Conservation (phyloP, 257 asterid genomes). For the Penstemon davidsonii region DNA sequence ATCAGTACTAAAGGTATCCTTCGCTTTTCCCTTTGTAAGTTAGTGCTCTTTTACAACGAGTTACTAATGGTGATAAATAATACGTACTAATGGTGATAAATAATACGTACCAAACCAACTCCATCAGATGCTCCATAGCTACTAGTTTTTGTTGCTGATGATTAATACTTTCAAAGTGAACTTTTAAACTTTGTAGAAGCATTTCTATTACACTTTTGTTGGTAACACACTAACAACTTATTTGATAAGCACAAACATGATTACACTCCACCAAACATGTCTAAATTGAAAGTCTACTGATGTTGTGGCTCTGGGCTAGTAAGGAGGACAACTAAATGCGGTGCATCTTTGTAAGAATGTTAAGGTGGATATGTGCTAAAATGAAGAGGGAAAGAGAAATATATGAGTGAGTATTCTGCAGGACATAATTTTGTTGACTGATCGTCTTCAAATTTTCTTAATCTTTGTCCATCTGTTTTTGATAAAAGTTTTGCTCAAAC, state of each 20-base stretch:
- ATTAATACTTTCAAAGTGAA: not conserved
- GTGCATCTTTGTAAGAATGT: not conserved
- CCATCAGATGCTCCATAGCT: slow-evolving; percentile 6
- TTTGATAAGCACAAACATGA: not conserved
- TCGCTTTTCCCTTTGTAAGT: slow-evolving; percentile 11
- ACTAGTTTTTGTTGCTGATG: not conserved
- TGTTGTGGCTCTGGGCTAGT: not conserved
- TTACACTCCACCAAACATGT: no score
- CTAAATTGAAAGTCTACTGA: not conserved
- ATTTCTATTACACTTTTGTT: not conserved
- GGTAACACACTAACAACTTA: not conserved
- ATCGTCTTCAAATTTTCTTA: no score
- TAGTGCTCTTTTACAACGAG: slow-evolving; percentile 1
- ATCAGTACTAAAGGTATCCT: slow-evolving; percentile 84
- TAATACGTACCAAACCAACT: not conserved
- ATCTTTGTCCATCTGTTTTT: no score
- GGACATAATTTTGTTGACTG: not conserved
- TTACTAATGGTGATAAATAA: not conserved
- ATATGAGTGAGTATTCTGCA: not conserved
- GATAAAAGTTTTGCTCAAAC: no score
- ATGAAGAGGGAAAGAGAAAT: not conserved
- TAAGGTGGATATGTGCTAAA: not conserved
- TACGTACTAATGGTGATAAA: not conserved
- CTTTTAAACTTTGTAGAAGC: not conserved
- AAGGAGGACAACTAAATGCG: not conserved